These are phyloP conservation scores for Leccinum fibrillosum DNA, from an alignment of 768 basidiomycete genomes.

Conservation along the genomic window DNA sequence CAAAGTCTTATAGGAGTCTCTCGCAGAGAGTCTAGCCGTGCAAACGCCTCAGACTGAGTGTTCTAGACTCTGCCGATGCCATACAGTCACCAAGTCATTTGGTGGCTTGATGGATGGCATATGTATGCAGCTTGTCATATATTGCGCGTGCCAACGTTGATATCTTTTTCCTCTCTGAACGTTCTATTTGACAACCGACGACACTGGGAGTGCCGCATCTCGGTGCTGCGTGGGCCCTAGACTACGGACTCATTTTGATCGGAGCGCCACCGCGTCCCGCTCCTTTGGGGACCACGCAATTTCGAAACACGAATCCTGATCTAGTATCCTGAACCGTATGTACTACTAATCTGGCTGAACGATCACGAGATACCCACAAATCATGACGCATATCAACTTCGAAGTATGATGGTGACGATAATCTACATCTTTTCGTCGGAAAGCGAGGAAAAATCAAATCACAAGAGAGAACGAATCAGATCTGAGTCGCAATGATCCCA, in stretches of 20 bases:
- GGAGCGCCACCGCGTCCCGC: constrained; percentile 25
- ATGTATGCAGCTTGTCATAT: constrained; percentile 8
- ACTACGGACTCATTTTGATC: constrained; percentile 3
- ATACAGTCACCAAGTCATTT: constrained; percentile 20
- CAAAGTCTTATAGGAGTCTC: neutral
- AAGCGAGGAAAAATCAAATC: neutral
- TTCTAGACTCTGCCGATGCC: constrained; percentile 12
- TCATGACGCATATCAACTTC: neutral
- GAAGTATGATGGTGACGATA: neutral
- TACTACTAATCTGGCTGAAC: neutral
- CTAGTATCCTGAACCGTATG: neutral
- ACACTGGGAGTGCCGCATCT: constrained; percentile 4
- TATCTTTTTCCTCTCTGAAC: neutral
- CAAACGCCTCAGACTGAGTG: neutral
- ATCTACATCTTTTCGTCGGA: neutral
- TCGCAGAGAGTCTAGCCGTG: neutral
- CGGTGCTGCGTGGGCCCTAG: constrained; percentile 9
- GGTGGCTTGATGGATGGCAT: constrained; percentile 23
- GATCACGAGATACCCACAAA: neutral
- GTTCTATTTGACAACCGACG: neutral
- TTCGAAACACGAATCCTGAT: neutral
- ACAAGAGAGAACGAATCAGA: neutral
- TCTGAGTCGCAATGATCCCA: neutral
- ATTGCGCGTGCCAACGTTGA: neutral
- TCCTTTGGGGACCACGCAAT: neutral